phyloP scores from a whole-genome alignment of 331 rosid genomes.

The Rosa hybrid region DNA sequence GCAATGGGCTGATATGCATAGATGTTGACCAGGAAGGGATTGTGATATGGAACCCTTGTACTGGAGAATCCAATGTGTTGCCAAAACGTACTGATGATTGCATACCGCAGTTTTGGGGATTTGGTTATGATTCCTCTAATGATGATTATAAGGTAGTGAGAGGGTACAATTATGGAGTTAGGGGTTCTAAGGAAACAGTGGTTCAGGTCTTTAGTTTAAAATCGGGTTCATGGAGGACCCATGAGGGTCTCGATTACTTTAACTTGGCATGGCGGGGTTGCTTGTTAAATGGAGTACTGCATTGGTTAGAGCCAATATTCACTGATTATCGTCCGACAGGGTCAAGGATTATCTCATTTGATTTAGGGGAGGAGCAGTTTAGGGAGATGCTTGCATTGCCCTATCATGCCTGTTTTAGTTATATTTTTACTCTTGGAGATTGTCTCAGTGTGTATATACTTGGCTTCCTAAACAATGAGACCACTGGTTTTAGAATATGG shows the following conservation, averaged over 20 bases:
- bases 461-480: too few relatives aligned
- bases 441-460: not conserved
- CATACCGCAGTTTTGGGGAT: too few relatives aligned
- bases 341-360: not conserved
- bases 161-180: not conserved
- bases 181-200: not conserved
- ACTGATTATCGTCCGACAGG: not conserved
- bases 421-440: not conserved
- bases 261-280: not conserved
- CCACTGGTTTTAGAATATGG: not conserved
- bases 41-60: not conserved
- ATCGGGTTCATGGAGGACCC: not conserved
- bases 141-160: not conserved
- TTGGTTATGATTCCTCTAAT: not conserved
- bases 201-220: not conserved
- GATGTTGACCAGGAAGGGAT: not conserved
- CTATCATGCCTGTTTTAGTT: not conserved
- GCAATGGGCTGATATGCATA: not conserved
- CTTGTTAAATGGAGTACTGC: not conserved
- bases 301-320: not conserved
- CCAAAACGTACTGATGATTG: not conserved
- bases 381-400: not conserved
- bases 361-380: not conserved
- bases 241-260: not conserved
- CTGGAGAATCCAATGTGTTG: not conserved